Percentiles rank a stretch among this genome's conserved stretches.
Conservation (phyloP, 108 stramenopile species). For the Fistulifera pelliculosa region DNA sequence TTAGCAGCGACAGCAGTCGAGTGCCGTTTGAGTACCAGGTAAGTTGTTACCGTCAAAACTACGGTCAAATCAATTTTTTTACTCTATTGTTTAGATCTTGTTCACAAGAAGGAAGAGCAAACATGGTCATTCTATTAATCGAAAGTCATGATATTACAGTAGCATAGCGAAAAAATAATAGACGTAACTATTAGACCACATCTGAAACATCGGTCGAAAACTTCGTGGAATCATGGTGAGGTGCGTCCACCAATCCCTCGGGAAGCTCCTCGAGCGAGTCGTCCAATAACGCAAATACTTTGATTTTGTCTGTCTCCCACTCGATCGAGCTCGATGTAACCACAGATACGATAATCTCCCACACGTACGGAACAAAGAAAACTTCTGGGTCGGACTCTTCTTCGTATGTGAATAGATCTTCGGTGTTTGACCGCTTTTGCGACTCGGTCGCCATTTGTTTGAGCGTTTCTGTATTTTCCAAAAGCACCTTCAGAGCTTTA, state of each 20-base stretch:
- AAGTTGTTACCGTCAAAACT: too few relatives aligned
- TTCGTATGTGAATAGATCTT: constrained; percentile 70
- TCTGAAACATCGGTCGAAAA: constrained; percentile 12
- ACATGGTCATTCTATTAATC: too few relatives aligned
- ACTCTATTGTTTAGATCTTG: too few relatives aligned
- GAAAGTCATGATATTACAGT: too few relatives aligned
- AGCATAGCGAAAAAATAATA: too few relatives aligned
- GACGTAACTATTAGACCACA: constrained; percentile 6
- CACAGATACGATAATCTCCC: constrained; percentile 58
- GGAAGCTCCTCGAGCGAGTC: constrained; percentile 10
- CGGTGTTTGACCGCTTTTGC: constrained; percentile 20
- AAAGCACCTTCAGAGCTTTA: constrained; percentile 41
- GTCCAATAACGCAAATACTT: constrained; percentile 53
- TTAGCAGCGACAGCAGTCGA: too few relatives aligned
- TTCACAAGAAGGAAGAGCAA: too few relatives aligned
- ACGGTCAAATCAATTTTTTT: too few relatives aligned
- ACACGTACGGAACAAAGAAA: constrained; percentile 73
- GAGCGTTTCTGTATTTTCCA: constrained; percentile 23
- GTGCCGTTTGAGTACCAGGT: too few relatives aligned
- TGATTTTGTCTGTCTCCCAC: constrained; percentile 53
- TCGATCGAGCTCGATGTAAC: constrained; percentile 51
- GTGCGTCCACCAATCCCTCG: not conserved
- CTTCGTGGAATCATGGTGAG: not conserved
- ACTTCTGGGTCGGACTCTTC: constrained; percentile 77
- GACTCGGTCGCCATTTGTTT: constrained; percentile 14